These are phyloP conservation scores for Trichoderma polysporum DNA, from an alignment of 2,329 filamentous ascomycete genomes.

Conservation along the genomic window DNA sequence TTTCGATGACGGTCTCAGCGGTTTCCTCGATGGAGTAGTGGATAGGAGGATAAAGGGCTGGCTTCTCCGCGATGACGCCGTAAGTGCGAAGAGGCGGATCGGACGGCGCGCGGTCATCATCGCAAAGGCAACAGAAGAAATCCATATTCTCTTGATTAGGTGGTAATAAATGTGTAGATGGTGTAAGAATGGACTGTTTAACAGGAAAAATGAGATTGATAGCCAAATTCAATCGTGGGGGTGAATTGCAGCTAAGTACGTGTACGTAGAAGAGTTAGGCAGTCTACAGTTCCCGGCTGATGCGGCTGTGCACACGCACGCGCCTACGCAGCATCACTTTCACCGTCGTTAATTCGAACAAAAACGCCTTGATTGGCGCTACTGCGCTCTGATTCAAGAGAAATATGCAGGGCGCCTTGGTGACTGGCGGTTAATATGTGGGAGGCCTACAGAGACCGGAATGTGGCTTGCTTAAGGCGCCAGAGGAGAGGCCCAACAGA, in stretches of 20 bases:
- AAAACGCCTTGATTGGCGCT: neutral
- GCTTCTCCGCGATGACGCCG: neutral
- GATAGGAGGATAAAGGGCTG: neutral
- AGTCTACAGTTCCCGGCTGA: neutral
- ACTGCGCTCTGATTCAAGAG: neutral
- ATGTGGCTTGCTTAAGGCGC: neutral
- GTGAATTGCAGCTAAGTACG: neutral
- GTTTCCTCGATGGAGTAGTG: neutral
- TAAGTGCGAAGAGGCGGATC: neutral
- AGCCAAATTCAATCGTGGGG: neutral
- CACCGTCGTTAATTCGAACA: neutral
- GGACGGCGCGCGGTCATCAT: neutral
- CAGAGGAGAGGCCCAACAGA: neutral
- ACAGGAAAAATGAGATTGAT: neutral
- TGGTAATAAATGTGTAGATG: neutral
- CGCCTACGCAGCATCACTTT: neutral
- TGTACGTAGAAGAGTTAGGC: neutral
- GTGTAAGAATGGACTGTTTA: neutral
- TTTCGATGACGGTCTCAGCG: neutral
- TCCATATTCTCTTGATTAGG: neutral
- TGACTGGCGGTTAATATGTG: neutral
- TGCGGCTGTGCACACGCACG: neutral
- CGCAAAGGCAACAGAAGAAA: slow-evolving; percentile 1
- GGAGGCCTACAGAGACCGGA: neutral
- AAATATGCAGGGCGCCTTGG: neutral